phyloP scores from a whole-genome alignment of 805 yeast genomes.

The Candida sphagnicola region DNA sequence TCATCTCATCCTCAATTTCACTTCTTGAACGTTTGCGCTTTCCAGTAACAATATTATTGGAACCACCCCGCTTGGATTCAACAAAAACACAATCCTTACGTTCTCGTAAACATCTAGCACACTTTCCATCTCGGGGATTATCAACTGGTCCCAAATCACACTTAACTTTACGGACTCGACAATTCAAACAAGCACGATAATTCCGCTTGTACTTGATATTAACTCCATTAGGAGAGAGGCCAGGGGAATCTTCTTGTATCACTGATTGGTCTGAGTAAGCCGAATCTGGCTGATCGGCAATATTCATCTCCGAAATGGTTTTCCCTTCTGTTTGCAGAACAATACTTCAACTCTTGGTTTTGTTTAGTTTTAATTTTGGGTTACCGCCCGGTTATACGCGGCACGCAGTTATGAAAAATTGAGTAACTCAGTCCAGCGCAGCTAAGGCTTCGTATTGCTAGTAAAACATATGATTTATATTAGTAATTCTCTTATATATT shows the following conservation, averaged over 20 bases:
- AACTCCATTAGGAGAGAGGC: neutral
- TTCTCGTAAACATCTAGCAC: slow-evolving; percentile 81
- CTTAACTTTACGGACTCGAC: slow-evolving; percentile 78
- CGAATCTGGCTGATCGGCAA: neutral
- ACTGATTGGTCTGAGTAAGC: neutral
- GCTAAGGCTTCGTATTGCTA: too few species aligned
- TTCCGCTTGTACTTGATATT: slow-evolving; percentile 49
- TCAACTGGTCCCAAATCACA: slow-evolving; percentile 82
- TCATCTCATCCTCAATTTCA: slow-evolving; percentile 7
- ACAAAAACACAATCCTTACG: slow-evolving; percentile 73
- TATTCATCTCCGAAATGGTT: neutral
- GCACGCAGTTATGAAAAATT: neutral
- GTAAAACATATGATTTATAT: neutral
- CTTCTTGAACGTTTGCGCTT: slow-evolving; percentile 47
- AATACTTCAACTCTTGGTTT: too few species aligned
- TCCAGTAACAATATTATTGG: slow-evolving; percentile 34
- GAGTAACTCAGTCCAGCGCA: too few species aligned
- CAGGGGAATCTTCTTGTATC: neutral
- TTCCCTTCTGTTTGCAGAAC: too few species aligned
- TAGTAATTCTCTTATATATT: neutral
- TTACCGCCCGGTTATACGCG: neutral
- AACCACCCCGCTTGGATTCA: slow-evolving; percentile 32
- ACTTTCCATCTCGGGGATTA: slow-evolving; percentile 73
- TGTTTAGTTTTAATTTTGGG: neutral
- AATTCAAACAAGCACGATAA: slow-evolving; percentile 81